Conservation (phyloP, 2,329 filamentous ascomycete species). For the Cadophora sp. region DNA sequence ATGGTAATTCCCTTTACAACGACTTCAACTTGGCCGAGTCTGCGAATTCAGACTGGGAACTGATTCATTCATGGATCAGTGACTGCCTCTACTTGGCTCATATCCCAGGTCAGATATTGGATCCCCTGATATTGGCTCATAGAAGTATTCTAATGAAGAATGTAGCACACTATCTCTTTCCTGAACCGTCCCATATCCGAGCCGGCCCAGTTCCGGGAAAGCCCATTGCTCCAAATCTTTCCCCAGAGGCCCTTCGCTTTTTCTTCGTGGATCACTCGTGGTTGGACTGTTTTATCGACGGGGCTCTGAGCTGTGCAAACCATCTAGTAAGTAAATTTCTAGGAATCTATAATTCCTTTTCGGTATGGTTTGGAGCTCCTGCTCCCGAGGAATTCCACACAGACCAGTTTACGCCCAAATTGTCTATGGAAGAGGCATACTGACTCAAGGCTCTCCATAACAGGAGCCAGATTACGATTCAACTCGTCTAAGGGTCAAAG, state of each 20-base stretch:
- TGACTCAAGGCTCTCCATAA: too few relatives aligned
- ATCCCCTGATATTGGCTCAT: not conserved
- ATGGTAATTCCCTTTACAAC: conserved; percentile 19
- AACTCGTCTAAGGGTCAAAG: conserved; percentile 45
- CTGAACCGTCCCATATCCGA: conserved; percentile 45
- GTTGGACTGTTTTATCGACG: conserved; percentile 53
- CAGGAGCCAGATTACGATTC: conserved; percentile 38
- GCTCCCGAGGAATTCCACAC: too few relatives aligned
- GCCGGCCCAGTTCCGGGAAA: not conserved
- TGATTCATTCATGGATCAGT: conserved; percentile 48
- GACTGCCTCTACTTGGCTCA: conserved; percentile 48
- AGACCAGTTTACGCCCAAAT: too few relatives aligned
- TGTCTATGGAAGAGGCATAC: too few relatives aligned
- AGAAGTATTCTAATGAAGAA: not conserved
- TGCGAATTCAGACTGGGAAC: conserved; percentile 47
- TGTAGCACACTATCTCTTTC: conserved; percentile 49
- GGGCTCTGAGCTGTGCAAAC: conserved; percentile 51
- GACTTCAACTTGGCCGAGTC: conserved; percentile 15
- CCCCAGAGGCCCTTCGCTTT: conserved; percentile 50
- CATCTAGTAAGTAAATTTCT: too few relatives aligned
- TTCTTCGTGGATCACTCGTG: conserved; percentile 55
- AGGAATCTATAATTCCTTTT: too few relatives aligned
- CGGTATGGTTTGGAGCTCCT: too few relatives aligned
- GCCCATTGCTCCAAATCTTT: conserved; percentile 36
- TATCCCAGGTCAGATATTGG: conserved; percentile 42